phyloP scores from a whole-genome alignment of 2,329 filamentous ascomycete genomes.

The Acrodontium crateriforme region DNA sequence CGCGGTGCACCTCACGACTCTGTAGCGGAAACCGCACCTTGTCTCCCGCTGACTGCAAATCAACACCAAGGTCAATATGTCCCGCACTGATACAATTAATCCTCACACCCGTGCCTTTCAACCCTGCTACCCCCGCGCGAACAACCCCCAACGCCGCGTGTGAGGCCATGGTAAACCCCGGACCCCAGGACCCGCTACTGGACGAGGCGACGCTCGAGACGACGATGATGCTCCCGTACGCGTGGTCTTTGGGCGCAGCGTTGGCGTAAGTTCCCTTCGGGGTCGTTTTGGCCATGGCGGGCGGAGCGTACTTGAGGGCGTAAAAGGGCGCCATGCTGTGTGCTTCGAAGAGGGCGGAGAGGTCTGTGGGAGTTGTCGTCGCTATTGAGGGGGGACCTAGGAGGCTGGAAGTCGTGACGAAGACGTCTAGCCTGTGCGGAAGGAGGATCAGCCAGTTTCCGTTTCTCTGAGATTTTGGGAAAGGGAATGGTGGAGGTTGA shows the following conservation, averaged over 20 bases:
- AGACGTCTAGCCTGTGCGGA: constrained; percentile 44
- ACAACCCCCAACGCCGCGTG: constrained; percentile 51
- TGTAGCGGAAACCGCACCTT: constrained; percentile 47
- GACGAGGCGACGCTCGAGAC: constrained; percentile 44
- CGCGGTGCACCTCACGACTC: constrained; percentile 35
- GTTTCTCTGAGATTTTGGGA: neutral
- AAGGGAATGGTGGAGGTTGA: too few species aligned
- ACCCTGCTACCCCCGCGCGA: constrained; percentile 40
- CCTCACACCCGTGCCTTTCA: constrained; percentile 45
- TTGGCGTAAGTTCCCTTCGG: constrained; percentile 42
- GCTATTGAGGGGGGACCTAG: constrained; percentile 44
- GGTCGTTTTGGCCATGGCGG: constrained; percentile 48
- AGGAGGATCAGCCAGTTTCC: constrained; percentile 3
- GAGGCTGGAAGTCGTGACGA: constrained; percentile 44
- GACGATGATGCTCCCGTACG: constrained; percentile 51
- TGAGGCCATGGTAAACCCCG: constrained; percentile 45
- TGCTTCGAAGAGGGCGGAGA: constrained; percentile 45
- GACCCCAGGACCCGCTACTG: constrained; percentile 46
- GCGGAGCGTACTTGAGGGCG: constrained; percentile 49
- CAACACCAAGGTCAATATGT: constrained; percentile 33
- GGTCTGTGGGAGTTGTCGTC: constrained; percentile 41
- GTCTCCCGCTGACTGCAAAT: constrained; percentile 37
- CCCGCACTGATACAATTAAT: constrained; percentile 42
- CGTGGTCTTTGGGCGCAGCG: constrained; percentile 44
- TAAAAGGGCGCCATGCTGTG: constrained; percentile 51